Percentiles rank a stretch among this genome's conserved stretches.
Conservation (phyloP, 441 rosid species). For the Iberis amara region DNA sequence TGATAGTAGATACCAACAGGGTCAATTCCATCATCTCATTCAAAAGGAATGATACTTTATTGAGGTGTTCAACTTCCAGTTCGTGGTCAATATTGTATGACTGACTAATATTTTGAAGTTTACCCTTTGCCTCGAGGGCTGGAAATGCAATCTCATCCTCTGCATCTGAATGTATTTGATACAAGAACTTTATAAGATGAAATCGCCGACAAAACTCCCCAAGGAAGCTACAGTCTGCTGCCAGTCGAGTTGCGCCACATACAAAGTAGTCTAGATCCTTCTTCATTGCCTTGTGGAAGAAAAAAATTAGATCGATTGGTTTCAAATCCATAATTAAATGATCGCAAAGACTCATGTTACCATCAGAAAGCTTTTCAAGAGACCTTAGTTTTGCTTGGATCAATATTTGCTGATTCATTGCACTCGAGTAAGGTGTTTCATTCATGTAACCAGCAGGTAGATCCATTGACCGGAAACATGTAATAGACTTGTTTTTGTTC, state of each 20-base stretch:
- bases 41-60: slow-evolving; percentile 44
- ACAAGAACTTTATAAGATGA: slow-evolving; percentile 43
- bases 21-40: slow-evolving; percentile 45
- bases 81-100: slow-evolving; percentile 65
- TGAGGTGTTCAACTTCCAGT: slow-evolving; percentile 44
- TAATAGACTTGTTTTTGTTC: slow-evolving; percentile 24
- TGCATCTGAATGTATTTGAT: slow-evolving; percentile 54
- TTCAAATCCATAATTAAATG: slow-evolving; percentile 31
- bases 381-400: slow-evolving; percentile 32
- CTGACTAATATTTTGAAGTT: slow-evolving; percentile 48
- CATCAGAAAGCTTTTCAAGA: slow-evolving; percentile 22
- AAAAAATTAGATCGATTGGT: slow-evolving; percentile 61
- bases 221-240: slow-evolving; percentile 45
- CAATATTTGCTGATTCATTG: slow-evolving; percentile 35
- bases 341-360: slow-evolving; percentile 30
- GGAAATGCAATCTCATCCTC: slow-evolving; percentile 83
- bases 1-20: slow-evolving; percentile 25
- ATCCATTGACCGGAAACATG: slow-evolving; percentile 22
- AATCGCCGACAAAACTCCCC: slow-evolving; percentile 48
- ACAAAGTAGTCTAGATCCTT: slow-evolving; percentile 64
- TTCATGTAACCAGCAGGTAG: slow-evolving; percentile 23
- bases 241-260: slow-evolving; percentile 41
- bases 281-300: slow-evolving; percentile 70
- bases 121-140: slow-evolving; percentile 59
- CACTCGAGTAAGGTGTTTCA: slow-evolving; percentile 42